A percentile compares a stretch with the other conserved stretches of the same genome.
Conservation (phyloP, 2,329 filamentous ascomycete species). For the Colletotrichum karsti region DNA sequence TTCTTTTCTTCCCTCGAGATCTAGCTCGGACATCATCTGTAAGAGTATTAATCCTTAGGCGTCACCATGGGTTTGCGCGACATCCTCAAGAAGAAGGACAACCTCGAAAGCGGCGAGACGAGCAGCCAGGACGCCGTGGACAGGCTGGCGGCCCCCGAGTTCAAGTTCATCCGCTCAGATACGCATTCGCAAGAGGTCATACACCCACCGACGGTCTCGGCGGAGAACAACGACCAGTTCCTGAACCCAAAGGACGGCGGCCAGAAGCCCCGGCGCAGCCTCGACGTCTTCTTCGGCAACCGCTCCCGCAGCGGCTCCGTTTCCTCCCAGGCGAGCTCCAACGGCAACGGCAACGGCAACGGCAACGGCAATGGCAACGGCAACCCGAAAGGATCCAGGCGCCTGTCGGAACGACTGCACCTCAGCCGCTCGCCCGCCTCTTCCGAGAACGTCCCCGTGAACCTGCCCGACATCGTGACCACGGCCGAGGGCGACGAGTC, state of each 20-base stretch:
- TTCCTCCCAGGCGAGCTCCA: conserved; percentile 49
- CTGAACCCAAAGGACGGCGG: conserved; percentile 35
- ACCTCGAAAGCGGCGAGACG: conserved; percentile 44
- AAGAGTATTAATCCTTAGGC: conserved; percentile 12
- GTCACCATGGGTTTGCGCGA: conserved; percentile 60
- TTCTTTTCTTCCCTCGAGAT: background rate
- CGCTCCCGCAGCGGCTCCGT: conserved; percentile 59
- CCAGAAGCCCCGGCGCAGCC: conserved; percentile 48
- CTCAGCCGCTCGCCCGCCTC: conserved; percentile 65
- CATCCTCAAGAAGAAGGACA: conserved; percentile 63
- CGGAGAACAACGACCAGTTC: conserved; percentile 34
- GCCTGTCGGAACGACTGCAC: conserved; percentile 77
- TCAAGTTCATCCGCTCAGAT: conserved; percentile 87
- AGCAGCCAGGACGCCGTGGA: conserved; percentile 44
- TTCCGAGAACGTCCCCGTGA: conserved; percentile 78
- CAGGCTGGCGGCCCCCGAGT: conserved; percentile 61
- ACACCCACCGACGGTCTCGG: conserved; percentile 63
- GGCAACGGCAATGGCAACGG: no score
- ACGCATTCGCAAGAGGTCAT: conserved; percentile 83
- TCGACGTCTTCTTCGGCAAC: conserved; percentile 53
- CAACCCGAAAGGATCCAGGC: conserved; percentile 45
- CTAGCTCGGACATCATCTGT: background rate
- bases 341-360: no score
- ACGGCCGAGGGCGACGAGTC: conserved; percentile 65
- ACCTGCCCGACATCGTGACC: conserved; percentile 78